Evolutionary conservation across 2,329 filamentous ascomycete genomes (phyloP), one percentile per base, ranked within the genome.

Genomic region (Calonectria pseudoreteaudii): DNA sequence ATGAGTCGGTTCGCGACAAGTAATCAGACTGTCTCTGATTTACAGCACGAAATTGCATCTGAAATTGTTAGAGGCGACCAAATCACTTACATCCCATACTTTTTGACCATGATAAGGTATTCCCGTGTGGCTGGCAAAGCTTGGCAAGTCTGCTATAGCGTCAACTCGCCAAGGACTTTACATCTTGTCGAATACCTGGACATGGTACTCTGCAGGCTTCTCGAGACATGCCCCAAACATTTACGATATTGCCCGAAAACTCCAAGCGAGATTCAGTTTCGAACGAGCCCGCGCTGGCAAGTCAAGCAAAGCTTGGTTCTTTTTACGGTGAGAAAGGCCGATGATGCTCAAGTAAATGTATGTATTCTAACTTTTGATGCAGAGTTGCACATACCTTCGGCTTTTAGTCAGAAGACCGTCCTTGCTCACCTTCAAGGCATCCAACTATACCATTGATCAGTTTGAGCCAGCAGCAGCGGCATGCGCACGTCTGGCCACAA

Each of bases 51-150:
- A 3, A 2, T 62, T 41, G 34, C 56, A 9, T 10, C 34, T 2
- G 56, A 62, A 13, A 0, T 62, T 20, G 14, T 7, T 13, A 62
- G 34, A 30, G 34, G 41, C 6, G 16, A n/a, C 2, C 13, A 13
- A 4, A 20, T 16, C 11, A 41, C 56, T n/a, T 38, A 41, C 10
- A 28, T 62, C 14, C 56, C 34, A 5, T 62, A 62, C 56, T 28
- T 62, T 18, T 41, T 62, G 23, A 62, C 56, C 3, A 62, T 62
- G 56, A 62, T 62, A 62, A n/a, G 56, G 23, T 62, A 62, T 62
- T 14, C 56, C 3, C 31, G 56, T 26, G 34, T 62, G 7, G 23
- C 56, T 3, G 56, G 56, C 1, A 62, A 41, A 13, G 56, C 56
- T 11, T 62, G 56, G 56, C 56, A 41, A 41, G 34, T 62, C 23